Evolutionary conservation across 2,329 filamentous ascomycete genomes (phyloP).

Genomic region (Cytospora piceicola): DNA sequence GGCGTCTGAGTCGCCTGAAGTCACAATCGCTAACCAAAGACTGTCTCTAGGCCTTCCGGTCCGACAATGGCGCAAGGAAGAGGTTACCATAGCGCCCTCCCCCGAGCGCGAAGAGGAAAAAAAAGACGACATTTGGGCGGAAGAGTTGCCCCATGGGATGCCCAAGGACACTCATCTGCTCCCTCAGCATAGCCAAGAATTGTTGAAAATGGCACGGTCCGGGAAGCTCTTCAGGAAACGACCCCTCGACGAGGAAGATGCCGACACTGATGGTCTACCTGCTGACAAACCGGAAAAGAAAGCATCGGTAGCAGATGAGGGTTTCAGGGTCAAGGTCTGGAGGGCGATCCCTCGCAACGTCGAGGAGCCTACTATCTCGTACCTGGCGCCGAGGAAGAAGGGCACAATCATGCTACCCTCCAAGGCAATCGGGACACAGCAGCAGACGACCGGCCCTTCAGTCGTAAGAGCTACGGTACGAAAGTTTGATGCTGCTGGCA

Average conservation of each 20-base stretch:
- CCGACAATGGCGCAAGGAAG: conserved; percentile 82
- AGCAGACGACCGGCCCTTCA: conserved; percentile 54
- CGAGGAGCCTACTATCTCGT: conserved; percentile 57
- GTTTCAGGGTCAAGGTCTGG: conserved; percentile 63
- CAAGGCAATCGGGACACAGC: conserved; percentile 49
- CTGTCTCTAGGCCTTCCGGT: conserved; percentile 75
- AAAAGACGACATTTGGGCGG: conserved; percentile 70
- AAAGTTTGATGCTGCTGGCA: conserved; percentile 76
- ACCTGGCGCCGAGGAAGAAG: conserved; percentile 65
- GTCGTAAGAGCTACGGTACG: conserved; percentile 81
- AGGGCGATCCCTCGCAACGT: conserved; percentile 63
- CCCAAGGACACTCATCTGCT: conserved; percentile 82
- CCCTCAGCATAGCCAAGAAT: conserved; percentile 77
- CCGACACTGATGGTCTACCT: conserved; percentile 50
- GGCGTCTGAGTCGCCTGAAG: not conserved
- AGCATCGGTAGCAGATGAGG: conserved; percentile 67
- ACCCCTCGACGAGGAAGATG: conserved; percentile 65
- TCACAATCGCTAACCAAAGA: conserved; percentile 10
- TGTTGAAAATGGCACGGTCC: conserved; percentile 79
- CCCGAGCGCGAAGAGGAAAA: conserved; percentile 65
- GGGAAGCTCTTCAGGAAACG: conserved; percentile 80
- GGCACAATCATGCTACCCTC: conserved; percentile 62
- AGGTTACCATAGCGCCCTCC: conserved; percentile 69
- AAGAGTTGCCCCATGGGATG: conserved; percentile 78
- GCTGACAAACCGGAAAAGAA: conserved; percentile 62